Base-by-base conservation (phyloP, 345 rosid genomes). In the Hibiscus syriacus region DNA sequence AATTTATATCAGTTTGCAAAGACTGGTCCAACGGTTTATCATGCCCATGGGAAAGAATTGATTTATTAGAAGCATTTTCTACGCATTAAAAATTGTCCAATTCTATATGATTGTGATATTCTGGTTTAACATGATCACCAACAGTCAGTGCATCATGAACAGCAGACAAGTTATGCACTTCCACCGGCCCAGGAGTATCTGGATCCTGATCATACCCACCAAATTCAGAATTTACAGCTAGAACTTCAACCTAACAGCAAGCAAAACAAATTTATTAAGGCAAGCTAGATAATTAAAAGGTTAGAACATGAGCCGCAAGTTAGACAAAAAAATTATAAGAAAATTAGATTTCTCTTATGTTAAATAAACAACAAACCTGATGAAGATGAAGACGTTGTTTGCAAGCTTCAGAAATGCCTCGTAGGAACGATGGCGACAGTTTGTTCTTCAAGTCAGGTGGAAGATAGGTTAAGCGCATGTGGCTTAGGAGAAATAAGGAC, bases 191-290 rank as follows among this genome's bases (percentile, higher is more conserved):
- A 71, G 99, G 99, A 68, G 98, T 89, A 67, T 84, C 80, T 63
- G 97, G 96, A 76, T 96, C 99, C 78, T 91, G 90, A 36, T 95
- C 97, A 78, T 82, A 85, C 75, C 83, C 98, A 2, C 59, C 13
- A 48, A 66, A 62, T 74, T 88, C 92, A 76, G 84, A 79, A 77
- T 70, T 62, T 74, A 39, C n/a, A n/a, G n/a, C n/a, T n/a, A n/a
- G n/a, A n/a, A n/a, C n/a, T n/a, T n/a, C n/a, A n/a, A n/a, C n/a
- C n/a, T n/a, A n/a, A n/a, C n/a, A n/a, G n/a, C n/a, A n/a, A n/a
- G n/a, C n/a, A n/a, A n/a, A n/a, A n/a, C n/a, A n/a, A n/a, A n/a
- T n/a, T n/a, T n/a, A n/a, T n/a, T n/a, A n/a, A n/a, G n/a, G n/a
- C n/a, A n/a, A n/a, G n/a, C n/a, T n/a, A n/a, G n/a, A n/a, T n/a